Percentiles rank a stretch among this genome's conserved stretches.
Evolutionary conservation across 805 yeast species (phyloP).

Genomic region (Spencermartinsiella europaea): DNA sequence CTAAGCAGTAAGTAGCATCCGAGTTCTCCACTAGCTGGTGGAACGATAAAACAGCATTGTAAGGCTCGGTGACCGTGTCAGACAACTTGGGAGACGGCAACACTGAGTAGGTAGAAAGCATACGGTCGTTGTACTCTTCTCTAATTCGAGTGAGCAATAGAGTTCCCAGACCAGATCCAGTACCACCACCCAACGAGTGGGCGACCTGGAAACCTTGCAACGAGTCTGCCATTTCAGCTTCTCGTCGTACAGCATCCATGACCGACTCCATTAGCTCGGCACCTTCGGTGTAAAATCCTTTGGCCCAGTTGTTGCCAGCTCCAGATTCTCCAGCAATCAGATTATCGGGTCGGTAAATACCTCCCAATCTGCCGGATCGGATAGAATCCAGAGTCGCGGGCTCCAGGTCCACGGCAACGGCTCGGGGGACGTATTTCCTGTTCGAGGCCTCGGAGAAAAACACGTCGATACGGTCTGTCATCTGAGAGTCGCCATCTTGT

Average conservation of each 20-base stretch:
- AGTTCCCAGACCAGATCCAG: slow-evolving; percentile 97
- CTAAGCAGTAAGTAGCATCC: slow-evolving; percentile 92
- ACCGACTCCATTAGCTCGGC: slow-evolving; percentile 92
- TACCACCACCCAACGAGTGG: slow-evolving; percentile 86
- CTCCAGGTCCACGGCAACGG: slow-evolving; percentile 88
- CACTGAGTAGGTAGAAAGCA: slow-evolving; percentile 96
- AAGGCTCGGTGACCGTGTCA: slow-evolving; percentile 93
- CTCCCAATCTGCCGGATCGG: slow-evolving; percentile 71
- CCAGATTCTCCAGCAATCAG: slow-evolving; percentile 85
- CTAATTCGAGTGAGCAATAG: slow-evolving; percentile 77
- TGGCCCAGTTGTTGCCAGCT: slow-evolving; percentile 97
- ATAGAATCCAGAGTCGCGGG: slow-evolving; percentile 92
- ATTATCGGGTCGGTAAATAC: slow-evolving; percentile 89
- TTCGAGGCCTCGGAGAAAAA: slow-evolving; percentile 76
- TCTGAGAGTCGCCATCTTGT: slow-evolving; percentile 23
- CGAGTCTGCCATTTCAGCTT: slow-evolving; percentile 91
- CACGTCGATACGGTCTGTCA: slow-evolving; percentile 58
- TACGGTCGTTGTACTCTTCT: slow-evolving; percentile 92
- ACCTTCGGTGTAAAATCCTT: slow-evolving; percentile 96
- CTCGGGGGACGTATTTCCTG: slow-evolving; percentile 90
- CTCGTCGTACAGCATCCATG: slow-evolving; percentile 86
- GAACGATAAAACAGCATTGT: slow-evolving; percentile 86
- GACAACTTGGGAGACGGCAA: slow-evolving; percentile 89
- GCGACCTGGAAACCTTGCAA: slow-evolving; percentile 93
- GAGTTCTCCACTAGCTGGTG: slow-evolving; percentile 90